These are phyloP conservation scores for Mycena filopes DNA, from an alignment of 768 basidiomycete species.

Conservation along the genomic window DNA sequence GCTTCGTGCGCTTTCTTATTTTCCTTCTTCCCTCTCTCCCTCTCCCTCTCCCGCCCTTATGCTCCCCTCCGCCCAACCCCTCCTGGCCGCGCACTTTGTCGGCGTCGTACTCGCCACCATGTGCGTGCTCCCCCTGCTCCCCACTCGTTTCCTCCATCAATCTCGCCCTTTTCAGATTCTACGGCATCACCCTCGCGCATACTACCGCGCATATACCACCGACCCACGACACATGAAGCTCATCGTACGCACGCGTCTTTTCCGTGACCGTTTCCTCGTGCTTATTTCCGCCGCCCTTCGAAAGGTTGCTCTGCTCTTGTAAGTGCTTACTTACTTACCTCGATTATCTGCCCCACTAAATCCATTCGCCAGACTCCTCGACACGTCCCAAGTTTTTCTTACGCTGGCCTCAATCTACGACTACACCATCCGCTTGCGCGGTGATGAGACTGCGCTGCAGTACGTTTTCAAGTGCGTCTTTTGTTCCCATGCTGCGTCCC, in stretches of 20 bases:
- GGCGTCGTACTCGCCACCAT: slow-evolving; percentile 45
- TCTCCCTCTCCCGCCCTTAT: slow-evolving; percentile 17
- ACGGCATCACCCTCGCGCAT: slow-evolving; percentile 47
- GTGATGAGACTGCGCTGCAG: slow-evolving; percentile 24
- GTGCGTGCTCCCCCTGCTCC: slow-evolving; percentile 35
- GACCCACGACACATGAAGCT: slow-evolving; percentile 44
- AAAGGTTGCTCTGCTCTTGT: slow-evolving; percentile 32
- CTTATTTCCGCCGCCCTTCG: slow-evolving; percentile 18
- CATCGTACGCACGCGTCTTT: slow-evolving; percentile 37
- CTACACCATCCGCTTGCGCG: slow-evolving; percentile 27
- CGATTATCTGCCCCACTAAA: slow-evolving; percentile 4
- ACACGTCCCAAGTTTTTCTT: slow-evolving; percentile 30
- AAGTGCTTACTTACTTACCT: slow-evolving; percentile 15
- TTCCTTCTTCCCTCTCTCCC: slow-evolving; percentile 24
- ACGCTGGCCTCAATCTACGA: slow-evolving; percentile 25
- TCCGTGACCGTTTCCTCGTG: not conserved
- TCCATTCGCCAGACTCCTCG: slow-evolving; percentile 28
- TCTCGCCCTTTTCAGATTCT: slow-evolving; percentile 38
- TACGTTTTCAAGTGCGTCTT: slow-evolving; percentile 26
- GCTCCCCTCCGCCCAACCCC: slow-evolving; percentile 7
- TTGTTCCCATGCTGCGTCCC: not conserved
- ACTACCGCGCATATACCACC: slow-evolving; percentile 43
- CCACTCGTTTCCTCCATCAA: not conserved
- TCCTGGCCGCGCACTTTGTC: slow-evolving; percentile 28
- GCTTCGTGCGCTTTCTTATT: too few relatives aligned